These are phyloP conservation scores for Cyberlindnera bimundalis DNA, from an alignment of 805 yeast genomes.

Conservation along the genomic window DNA sequence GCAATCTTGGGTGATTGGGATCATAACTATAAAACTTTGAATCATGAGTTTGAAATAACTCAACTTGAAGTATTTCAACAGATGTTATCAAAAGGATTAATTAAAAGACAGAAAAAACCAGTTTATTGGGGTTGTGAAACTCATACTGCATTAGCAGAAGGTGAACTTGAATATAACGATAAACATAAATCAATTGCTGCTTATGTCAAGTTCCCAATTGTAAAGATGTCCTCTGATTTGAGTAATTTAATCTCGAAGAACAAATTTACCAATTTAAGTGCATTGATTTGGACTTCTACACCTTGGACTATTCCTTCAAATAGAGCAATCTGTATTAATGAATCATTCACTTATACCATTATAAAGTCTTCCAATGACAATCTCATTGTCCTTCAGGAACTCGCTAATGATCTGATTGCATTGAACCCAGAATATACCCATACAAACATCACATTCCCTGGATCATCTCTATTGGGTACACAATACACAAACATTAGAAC, in stretches of 20 bases:
- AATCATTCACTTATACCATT: constrained; percentile 54
- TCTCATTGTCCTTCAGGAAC: constrained; percentile 54
- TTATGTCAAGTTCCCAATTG: constrained; percentile 62
- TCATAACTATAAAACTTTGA: constrained; percentile 68
- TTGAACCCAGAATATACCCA: constrained; percentile 27
- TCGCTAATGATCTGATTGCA: constrained; percentile 38
- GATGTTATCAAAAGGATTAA: constrained; percentile 61
- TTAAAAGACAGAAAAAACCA: constrained; percentile 86
- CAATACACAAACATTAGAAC: constrained; percentile 57
- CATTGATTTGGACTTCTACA: constrained; percentile 93
- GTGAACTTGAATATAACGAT: constrained; percentile 86
- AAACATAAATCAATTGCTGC: constrained; percentile 66
- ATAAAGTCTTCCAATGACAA: constrained; percentile 37
- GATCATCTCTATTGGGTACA: constrained; percentile 38
- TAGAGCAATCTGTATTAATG: constrained; percentile 72
- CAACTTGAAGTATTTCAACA: constrained; percentile 70
- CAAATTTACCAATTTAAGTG: constrained; percentile 23
- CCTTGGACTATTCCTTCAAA: constrained; percentile 97
- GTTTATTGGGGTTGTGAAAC: constrained; percentile 98
- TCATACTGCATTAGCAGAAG: constrained; percentile 92
- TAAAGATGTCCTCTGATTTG: constrained; percentile 25
- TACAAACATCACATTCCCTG: constrained; percentile 35
- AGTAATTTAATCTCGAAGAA: constrained; percentile 6
- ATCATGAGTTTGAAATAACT: constrained; percentile 63
- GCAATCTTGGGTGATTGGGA: constrained; percentile 86